Base-by-base conservation (phyloP, 2,329 filamentous ascomycete species). In the Didymella sp. region DNA sequence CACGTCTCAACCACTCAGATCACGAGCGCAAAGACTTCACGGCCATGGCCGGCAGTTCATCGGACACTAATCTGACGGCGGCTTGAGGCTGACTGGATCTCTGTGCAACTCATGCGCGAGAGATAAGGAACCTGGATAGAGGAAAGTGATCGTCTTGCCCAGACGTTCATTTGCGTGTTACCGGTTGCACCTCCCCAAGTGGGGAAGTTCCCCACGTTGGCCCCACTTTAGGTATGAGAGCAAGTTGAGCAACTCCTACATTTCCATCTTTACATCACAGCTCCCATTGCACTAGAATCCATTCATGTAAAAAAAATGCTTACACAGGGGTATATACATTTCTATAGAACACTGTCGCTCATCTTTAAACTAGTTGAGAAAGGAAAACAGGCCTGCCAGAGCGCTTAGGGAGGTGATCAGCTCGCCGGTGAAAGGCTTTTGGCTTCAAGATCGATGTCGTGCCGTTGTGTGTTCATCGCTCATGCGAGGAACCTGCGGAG, bases 151-250 rank as follows among this genome's bases (percentile, higher is more conserved):
- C 37, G 31, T 27, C 37, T 22, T 40, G 37, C 37, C 37, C 30
- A 15, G 17, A 15, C 43, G 13, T 44, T 42, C 15, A 19, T 46
- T 49, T 40, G 25, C 19, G 25, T 49, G 53, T 42, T 50, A 45
- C 52, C 48, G 31, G 35, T 38, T 50, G 19, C 30, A 48, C 42
- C 51, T 58, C 42, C 51, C 52, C 57, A 41, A 38, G 48, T 59
- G 28, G 51, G 46, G 46, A 30, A 38, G 5, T 49, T 58, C 51
- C 35, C 56, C 56, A 56, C 47, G 31, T 38, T 24, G 22, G 33
- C 33, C 33, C 33, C 33, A 37, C 33, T 37, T 37, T 43, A n/a
- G 43, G n/a, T n/a, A n/a, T n/a, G n/a, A n/a, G n/a, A n/a, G n/a
- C n/a, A n/a, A n/a, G n/a, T n/a, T n/a, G n/a, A n/a, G n/a, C n/a